Evolutionary conservation across 805 yeast species (phyloP), one percentile per base, ranked within the genome.

Genomic region (Candida nonsorbophila): DNA sequence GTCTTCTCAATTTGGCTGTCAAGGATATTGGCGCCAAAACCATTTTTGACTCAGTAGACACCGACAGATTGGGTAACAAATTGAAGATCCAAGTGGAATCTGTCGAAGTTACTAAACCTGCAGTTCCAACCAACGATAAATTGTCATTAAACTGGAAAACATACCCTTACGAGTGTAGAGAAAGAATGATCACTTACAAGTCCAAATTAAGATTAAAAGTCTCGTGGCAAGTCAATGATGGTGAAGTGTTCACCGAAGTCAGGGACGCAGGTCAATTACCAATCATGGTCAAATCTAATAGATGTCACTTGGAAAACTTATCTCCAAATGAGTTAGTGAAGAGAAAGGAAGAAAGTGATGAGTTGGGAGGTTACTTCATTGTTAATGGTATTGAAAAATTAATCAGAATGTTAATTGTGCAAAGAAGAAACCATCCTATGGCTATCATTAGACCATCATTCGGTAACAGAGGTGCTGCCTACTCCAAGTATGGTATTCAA

Each of bases 351-450:
- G 98, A 92, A 58, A 74, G 85, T 22, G 98, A 92, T 55, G 98
- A 92, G 54, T 65, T 87, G 37, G 98, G 98, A 40, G 98, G 98
- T 22, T 92, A 92, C 58, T 92, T 92, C 58, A 75, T 87, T 44
- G 88, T 90, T 37, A 90, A 90, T 54, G 98, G 98, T 69, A 88
- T 90, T 45, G 98, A 92, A 60, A 92, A 92, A 61, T 70, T 92
- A 48, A 77, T 92, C 47, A 84, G 98, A 64, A 86, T 92, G 97
- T 76, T 92, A 57, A 86, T 92, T 67, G 97, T 92, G 12, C 98
- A 90, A 63, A 80, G 97, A 58, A 76, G 98, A 60, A 92, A 92
- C 56, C 97, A 88, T 53, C 95, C 97, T 14, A 86, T 92, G 96
- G 97, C 97, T 8, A 77, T 92, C 47, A 81, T 87, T 36, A 85